Evolutionary conservation across 345 rosid species (phyloP).

Genomic region (Arabis alpina): DNA sequence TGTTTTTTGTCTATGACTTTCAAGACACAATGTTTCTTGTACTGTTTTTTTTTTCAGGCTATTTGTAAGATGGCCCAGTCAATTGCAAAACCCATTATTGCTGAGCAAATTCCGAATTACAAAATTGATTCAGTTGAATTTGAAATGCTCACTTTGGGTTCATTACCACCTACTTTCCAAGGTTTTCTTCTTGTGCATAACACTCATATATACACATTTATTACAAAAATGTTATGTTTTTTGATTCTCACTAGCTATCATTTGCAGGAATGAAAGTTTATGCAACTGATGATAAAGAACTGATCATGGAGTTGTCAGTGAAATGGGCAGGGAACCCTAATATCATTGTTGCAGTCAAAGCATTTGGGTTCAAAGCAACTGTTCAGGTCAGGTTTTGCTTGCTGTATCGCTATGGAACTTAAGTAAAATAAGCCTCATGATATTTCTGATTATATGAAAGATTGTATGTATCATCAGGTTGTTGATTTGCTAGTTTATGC

Average conservation of each 20-base stretch:
- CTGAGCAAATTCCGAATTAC: constrained; percentile 85
- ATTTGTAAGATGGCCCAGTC: constrained; percentile 71
- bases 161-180: constrained; percentile 85
- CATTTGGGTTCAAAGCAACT: constrained; percentile 86
- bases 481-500: constrained; percentile 95
- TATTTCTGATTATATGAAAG: neutral
- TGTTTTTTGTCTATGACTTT: constrained; percentile 22
- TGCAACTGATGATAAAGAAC: constrained; percentile 88
- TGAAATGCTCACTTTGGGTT: constrained; percentile 80
- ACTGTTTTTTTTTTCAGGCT: constrained; percentile 55
- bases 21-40: constrained; percentile 24
- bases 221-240: neutral
- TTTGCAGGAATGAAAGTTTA: constrained; percentile 88
- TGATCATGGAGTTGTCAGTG: constrained; percentile 83
- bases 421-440: no score
- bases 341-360: constrained; percentile 71
- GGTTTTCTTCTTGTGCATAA: constrained; percentile 49
- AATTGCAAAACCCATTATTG: constrained; percentile 84
- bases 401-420: neutral
- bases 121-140: constrained; percentile 91
- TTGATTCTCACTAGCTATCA: neutral
- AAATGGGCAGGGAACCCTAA: constrained; percentile 99
- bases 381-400: constrained; percentile 62
- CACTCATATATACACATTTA: constrained; percentile 1
- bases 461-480: constrained; percentile 53